Base-by-base conservation (phyloP, 768 basidiomycete species). In the Naganishia kalamii region DNA sequence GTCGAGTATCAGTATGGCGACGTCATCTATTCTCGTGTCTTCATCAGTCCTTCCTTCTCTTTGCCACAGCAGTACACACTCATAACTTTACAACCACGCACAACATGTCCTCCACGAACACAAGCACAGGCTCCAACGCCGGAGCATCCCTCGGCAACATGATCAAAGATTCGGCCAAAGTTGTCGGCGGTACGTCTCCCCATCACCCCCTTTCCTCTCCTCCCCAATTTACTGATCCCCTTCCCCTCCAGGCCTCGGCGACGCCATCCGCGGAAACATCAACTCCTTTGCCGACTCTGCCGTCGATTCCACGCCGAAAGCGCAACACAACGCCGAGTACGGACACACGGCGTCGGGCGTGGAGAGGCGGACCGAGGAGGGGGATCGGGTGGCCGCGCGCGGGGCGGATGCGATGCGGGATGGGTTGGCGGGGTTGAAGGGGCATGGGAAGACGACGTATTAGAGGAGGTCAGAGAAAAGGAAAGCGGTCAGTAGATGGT, bases 191-290 rank as follows among this genome's bases (percentile, higher is more conserved):
- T 59, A 65, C 48, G 37, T 41, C 41, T 44, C n/a, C 27, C 25
- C 15, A 13, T 29, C 5, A 27, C 29, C 60, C 29, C 25, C 17
- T 43, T 23, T 25, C n/a, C 41, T 23, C 10, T 11, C 3, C 25
- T 44, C 27, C 33, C 30, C 27, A 46, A 12, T 15, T 49, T 4
- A 33, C 41, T 46, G 52, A 40, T 41, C 43, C 19, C 44, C 11
- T 44, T 62, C 4, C 17, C 21, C 43, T 29, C 15, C 33, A 41
- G 52, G 64, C 25, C 44, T 60, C 43, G 57, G 52, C 4, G 64
- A 65, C 25, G 57, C 46, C 11, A 48, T 65, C 35, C 64, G 64
- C 19, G 64, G 64, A 33, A 60, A 48, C 41, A 65, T 65, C 64
- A 65, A 60, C 54, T 33, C 44, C 33, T 65, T 65, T 30, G 54